Percentiles rank a stretch among this genome's conserved stretches.
These are phyloP conservation scores for Alnus glutinosa DNA, from an alignment of 306 rosid species.

Conservation along the genomic window DNA sequence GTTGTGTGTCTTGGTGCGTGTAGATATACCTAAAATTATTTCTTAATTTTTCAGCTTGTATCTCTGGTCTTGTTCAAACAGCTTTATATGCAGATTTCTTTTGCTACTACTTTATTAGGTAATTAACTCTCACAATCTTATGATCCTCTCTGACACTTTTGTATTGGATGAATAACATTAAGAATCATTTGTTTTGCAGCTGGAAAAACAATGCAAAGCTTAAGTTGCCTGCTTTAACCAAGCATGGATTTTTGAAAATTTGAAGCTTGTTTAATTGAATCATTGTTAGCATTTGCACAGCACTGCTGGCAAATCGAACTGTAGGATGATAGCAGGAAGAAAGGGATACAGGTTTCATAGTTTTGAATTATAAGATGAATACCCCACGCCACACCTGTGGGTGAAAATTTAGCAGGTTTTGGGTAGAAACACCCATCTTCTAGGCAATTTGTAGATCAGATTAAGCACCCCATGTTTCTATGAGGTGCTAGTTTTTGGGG, in stretches of 20 bases:
- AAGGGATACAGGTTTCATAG: no score
- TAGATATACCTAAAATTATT: constrained; percentile 16
- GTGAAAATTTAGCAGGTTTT: background rate
- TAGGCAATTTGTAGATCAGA: constrained; percentile 28
- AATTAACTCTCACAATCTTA: constrained; percentile 16
- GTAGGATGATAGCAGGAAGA: constrained; percentile 2
- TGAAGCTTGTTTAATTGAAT: constrained; percentile 33
- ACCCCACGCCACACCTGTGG: background rate
- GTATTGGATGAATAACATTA: constrained; percentile 9
- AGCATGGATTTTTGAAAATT: constrained; percentile 30
- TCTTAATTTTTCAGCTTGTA: constrained; percentile 54
- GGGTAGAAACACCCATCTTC: constrained; percentile 16
- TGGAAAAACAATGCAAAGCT: constrained; percentile 91
- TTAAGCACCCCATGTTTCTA: background rate
- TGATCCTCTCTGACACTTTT: background rate
- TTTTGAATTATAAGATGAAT: no score
- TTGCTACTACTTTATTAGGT: constrained; percentile 93
- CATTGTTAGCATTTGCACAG: constrained; percentile 15
- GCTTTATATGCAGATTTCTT: constrained; percentile 96
- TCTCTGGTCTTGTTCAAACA: constrained; percentile 88
- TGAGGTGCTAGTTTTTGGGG: constrained; percentile 12
- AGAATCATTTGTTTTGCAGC: constrained; percentile 50
- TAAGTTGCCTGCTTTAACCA: constrained; percentile 75
- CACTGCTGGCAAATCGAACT: background rate
- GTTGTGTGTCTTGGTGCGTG: background rate